Base-by-base conservation (phyloP, 2,329 filamentous ascomycete species). In the Diaporthe amygdali region DNA sequence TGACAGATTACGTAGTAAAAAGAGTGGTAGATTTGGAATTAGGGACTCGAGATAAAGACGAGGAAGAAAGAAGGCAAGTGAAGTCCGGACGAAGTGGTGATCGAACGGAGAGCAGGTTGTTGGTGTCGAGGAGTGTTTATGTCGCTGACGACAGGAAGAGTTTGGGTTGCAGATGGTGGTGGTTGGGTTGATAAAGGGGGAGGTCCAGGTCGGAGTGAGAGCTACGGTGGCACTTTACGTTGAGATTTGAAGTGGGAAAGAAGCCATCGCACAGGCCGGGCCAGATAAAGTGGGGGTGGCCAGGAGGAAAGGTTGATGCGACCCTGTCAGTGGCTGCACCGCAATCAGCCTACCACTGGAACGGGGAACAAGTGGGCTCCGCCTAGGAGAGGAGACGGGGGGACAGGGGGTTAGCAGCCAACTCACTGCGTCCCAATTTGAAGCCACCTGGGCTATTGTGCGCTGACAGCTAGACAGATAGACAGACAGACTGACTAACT, bases 1-100 rank as follows among this genome's bases (percentile, higher is more conserved):
- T 85, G 85, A 82, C 81, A 81, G 84, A 83, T 87, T 84, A 81
- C 75, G 79, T 81, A 79, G 79, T 72, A 71, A 66, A 66, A 72
- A 64, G 52, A 72, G 71, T 74, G 69, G 51, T 59, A 67, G 70
- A 69, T 75, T 75, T 72, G 71, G 76, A 79, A 79, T 63, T 76
- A 73, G 76, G 67, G 32, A 49, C 46, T 78, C 75, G 74, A 75
- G 71, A 75, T 76, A 75, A 72, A 69, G 74, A 72, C 49, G 70
- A 71, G 59, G 59, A 76, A 78, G 77, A 75, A 75, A 75, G 75
- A 76, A 76, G 73, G 72, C 71, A 71, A 73, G 68, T 75, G 78
- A 71, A 59, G 52, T 61, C 71, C 71, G 47, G 72, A 71, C 75
- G 75, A 74, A 73, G 69, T 67, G 56, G 32, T 56, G 66, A 61